Base-by-base conservation (phyloP, 441 rosid genomes). In the Populus hybrid region DNA sequence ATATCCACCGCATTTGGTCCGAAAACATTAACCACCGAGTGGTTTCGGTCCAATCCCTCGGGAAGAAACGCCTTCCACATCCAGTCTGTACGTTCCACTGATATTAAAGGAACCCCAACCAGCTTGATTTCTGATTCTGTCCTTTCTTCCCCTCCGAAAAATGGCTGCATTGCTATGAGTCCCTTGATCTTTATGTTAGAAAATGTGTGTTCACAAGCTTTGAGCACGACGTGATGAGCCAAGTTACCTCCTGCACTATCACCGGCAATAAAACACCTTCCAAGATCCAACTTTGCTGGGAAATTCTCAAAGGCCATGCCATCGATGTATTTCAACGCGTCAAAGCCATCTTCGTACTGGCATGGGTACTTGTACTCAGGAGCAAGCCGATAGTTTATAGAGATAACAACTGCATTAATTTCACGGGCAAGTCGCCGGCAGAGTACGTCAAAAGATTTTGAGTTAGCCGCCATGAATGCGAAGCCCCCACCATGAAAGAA, bases 401-500 rank as follows among this genome's bases (percentile, higher is more conserved):
- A 91, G 82, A 89, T 70, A 19, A 92, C 85, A 21, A 83, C 78
- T 1, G 89, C 94, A 6, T 86, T 82, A 69, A 89, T 8, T 23
- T 77, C 83, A 5, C 82, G 69, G 2, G 94, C 84, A 75, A 91
- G 83, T 2, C 91, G 75, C 53, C 94, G 89, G 81, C 95, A 89
- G 3, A 86, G 84, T 30, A 70, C 65, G 74, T 91, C 91, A 83
- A 86, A 91, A 3, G 81, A 24, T n/a, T 5, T 16, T 30, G 90
- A 75, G 59, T 84, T 82, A 4, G 94, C 79, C 76, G 83, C 82
- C 70, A 90, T 88, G 89, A 76, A 88, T 42, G 73, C 73, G 88
- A 92, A 92, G 6, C 95, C 97, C 2, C 95, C 97, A 38, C 95
- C 97, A 78, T 91, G 94, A 76, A 91, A 89, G 85, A 83, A 89